Evolutionary conservation across 768 basidiomycete genomes (phyloP), one percentile per base, ranked within the genome.

Genomic region (Zangia roseola): DNA sequence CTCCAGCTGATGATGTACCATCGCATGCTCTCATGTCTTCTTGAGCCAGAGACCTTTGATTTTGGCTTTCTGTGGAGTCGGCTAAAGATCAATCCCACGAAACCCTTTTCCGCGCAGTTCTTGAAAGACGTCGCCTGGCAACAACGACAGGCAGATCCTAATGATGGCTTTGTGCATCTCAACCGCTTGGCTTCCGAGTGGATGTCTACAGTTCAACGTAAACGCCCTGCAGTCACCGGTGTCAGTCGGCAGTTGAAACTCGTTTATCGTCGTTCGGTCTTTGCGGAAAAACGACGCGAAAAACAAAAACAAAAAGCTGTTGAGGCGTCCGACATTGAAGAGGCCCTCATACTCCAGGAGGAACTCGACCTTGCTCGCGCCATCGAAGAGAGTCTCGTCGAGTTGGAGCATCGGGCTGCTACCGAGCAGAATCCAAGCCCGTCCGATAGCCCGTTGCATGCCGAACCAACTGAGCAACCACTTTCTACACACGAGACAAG

Each of bases 1-100:
- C 67, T 90, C 30, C 90, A 92, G 61, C 74, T 91, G 5, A 89
- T 89, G 85, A 67, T 90, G 31, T 92, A 92, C 60, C 77, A 80
- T 56, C 80, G 80, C 16, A 78, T 92, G 43, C 72, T 92, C 31
- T 71, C 73, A 19, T 67, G 69, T 4, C 67, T 89, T 12, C 61
- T 84, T 17, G 65, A 76, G 4, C 72, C 73, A 1, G 53, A 54
- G 31, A 43, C 57, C 0, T 78, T 82, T 50, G 74, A 84, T 55
- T 88, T 84, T 57, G 39, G 63, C 20, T 45, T 59, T 0, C 55
- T 91, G 10, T 90, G 85, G 83, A 54, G 50, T 13, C 69, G 65
- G 21, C 58, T 83, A 1, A 61, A 67, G 2, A 54, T 85, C 13
- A 54, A 82, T 47, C 70, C 80, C 0, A 57, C 55, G 0, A 64